Conservation (phyloP, 331 rosid genomes). For the Stylosanthes scabra region DNA sequence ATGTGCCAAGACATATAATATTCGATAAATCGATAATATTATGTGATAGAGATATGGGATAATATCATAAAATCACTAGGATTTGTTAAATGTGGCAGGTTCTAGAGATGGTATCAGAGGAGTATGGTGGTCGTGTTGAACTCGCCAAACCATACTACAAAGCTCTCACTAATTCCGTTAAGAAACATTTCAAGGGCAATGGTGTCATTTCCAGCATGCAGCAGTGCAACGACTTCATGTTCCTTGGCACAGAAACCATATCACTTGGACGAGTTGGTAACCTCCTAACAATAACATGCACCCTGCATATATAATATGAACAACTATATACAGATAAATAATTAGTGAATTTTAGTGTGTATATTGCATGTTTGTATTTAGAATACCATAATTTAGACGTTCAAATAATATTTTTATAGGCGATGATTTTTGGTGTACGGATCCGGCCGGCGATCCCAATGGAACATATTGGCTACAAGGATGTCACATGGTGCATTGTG, state of each 20-base stretch:
- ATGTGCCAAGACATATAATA: too few relatives aligned
- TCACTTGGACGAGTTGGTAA: constrained; percentile 78
- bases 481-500: constrained; percentile 88
- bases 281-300: constrained; percentile 4
- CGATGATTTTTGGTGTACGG: constrained; percentile 76
- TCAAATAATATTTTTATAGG: constrained; percentile 37
- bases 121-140: constrained; percentile 71
- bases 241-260: constrained; percentile 77
- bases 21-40: too few relatives aligned
- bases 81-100: constrained; percentile 43
- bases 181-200: constrained; percentile 74
- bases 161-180: constrained; percentile 65
- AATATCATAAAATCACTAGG: not conserved
- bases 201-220: constrained; percentile 85
- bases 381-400: too few relatives aligned
- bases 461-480: constrained; percentile 80
- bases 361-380: too few relatives aligned
- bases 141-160: constrained; percentile 65
- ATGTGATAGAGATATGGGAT: too few relatives aligned
- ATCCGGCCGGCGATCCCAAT: constrained; percentile 65
- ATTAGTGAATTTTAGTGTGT: too few relatives aligned
- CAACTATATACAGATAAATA: too few relatives aligned
- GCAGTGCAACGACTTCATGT: constrained; percentile 79
- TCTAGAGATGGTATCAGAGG: constrained; percentile 78
- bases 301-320: too few relatives aligned